Base-by-base conservation (phyloP, 441 rosid species). In the Eruca vesicaria region DNA sequence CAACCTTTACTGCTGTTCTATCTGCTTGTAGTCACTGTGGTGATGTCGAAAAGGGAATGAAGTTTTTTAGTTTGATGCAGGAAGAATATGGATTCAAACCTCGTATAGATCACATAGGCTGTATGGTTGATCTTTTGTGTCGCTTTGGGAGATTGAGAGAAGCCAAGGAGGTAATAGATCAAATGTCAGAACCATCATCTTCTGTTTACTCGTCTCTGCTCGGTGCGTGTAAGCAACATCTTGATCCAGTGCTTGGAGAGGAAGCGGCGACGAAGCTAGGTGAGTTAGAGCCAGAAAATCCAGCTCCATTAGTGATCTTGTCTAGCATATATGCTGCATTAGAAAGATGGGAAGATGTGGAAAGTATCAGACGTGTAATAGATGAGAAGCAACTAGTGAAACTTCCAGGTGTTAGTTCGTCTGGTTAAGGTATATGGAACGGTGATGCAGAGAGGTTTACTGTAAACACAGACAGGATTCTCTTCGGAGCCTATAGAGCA, bases 111-210 rank as follows among this genome's bases (percentile, higher is more conserved):
- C 89, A 90, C 75, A 77, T 84, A 43, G 81, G 90, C 64, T 87
- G 90, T 76, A 73, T 86, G 57, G 81, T 87, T 74, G 96, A 88
- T 75, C 87, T 88, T 73, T 78, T 88, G 69, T 79, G 88, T 67
- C 84, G 91, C 32, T 77, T 59, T 73, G 90, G 93, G 48, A 82
- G 76, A 78, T 77, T 88, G 67, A 81, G 82, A 43, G 89, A 87
- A 73, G 93, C 91, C 55, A 78, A 75, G 73, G 79, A 84, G 50
- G 69, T 88, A 28, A 63, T 85, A 77, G 73, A 80, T 72, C 80
- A 66, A 68, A 78, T 83, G 81, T 66, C 84, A 18, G 85, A 86
- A 35, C 84, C 85, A 69, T 53, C 58, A 19, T 53, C 14, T 4
- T 19, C 58, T 26, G 28, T 53, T 53, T 53, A 53, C 58, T 53